phyloP scores from a whole-genome alignment of 331 rosid species.

The Spiraea crenata region DNA sequence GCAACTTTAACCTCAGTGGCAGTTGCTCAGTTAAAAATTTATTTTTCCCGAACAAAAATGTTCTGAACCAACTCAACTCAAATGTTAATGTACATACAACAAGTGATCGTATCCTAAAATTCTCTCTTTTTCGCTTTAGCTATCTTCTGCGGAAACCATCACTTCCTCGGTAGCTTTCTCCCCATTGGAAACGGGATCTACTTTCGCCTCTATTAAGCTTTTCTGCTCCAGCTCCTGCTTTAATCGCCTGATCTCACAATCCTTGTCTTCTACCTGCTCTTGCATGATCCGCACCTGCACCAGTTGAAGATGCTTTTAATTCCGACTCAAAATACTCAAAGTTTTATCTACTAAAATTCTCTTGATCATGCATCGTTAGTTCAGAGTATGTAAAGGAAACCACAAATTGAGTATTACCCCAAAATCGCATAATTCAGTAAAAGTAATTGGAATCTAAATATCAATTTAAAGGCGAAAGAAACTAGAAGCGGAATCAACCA shows the following conservation, averaged over 20 bases:
- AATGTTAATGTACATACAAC: slow-evolving; percentile 36
- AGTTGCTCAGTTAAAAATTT: neutral
- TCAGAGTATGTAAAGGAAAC: neutral
- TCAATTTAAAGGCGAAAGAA: neutral
- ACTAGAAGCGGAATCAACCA: neutral
- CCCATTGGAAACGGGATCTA: slow-evolving; percentile 30
- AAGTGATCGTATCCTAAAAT: slow-evolving; percentile 21
- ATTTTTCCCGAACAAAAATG: neutral
- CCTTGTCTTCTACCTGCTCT: slow-evolving; percentile 73
- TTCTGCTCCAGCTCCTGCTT: slow-evolving; percentile 49
- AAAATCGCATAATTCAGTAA: neutral
- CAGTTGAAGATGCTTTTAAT: slow-evolving; percentile 9
- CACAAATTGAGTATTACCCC: neutral
- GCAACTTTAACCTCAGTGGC: neutral
- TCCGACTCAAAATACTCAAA: neutral
- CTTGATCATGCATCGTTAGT: neutral
- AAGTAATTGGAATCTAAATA: neutral
- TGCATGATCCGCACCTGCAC: slow-evolving; percentile 66
- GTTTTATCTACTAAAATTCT: neutral
- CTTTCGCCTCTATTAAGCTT: slow-evolving; percentile 30
- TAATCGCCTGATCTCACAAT: slow-evolving; percentile 48
- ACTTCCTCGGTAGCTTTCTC: slow-evolving; percentile 26
- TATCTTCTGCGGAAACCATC: slow-evolving; percentile 32
- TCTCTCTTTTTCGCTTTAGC: slow-evolving; percentile 21
- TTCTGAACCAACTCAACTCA: neutral